These are phyloP conservation scores for Zostera marina DNA, from an alignment of 116 monocot genomes.

Conservation along the genomic window DNA sequence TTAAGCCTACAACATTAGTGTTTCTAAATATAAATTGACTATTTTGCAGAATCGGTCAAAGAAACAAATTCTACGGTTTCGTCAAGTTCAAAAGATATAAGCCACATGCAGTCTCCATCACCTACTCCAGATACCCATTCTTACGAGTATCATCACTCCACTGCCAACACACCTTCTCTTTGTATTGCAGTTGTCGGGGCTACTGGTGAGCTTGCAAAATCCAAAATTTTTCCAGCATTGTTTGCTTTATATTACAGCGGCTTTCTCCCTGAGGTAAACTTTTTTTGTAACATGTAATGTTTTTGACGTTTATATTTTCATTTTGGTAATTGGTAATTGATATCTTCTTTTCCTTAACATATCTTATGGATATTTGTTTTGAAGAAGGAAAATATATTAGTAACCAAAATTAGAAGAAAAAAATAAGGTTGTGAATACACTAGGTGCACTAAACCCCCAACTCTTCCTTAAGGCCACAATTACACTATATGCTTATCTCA, in stretches of 20 bases:
- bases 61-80: slow-evolving; percentile 1
- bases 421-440: too few relatives aligned
- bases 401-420: too few relatives aligned
- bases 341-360: too few relatives aligned
- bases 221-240: slow-evolving; percentile 84
- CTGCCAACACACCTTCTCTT: slow-evolving; percentile 34
- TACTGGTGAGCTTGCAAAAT: slow-evolving; percentile 78
- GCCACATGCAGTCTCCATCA: slow-evolving; percentile 5
- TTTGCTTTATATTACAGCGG: slow-evolving; percentile 90
- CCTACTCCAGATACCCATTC: slow-evolving; percentile 6
- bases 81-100: not conserved
- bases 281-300: not conserved
- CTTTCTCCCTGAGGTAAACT: slow-evolving; percentile 62
- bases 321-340: too few relatives aligned
- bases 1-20: not conserved
- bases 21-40: not conserved
- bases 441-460: too few relatives aligned
- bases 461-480: too few relatives aligned
- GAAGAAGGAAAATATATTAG: too few relatives aligned
- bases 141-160: slow-evolving; percentile 7
- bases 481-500: too few relatives aligned
- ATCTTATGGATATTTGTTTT: too few relatives aligned
- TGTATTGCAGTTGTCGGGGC: slow-evolving; percentile 83
- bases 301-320: not conserved
- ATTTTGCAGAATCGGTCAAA: not conserved